Evolutionary conservation across 441 rosid genomes (phyloP), one percentile per base, ranked within the genome.

Genomic region (Raphanus hybrid): DNA sequence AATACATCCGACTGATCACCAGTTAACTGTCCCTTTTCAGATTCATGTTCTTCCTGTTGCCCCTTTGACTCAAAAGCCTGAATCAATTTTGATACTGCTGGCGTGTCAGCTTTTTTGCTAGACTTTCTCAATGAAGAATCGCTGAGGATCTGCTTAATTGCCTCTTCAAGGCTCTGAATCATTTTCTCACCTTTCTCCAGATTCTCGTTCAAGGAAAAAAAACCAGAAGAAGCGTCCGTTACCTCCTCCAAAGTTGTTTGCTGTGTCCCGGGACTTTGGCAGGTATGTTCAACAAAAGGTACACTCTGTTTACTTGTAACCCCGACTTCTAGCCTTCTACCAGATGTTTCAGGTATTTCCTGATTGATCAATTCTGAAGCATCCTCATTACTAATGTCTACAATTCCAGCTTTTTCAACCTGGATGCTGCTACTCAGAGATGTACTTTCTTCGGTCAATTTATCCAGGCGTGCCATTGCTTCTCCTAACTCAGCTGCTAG

Each of bases 1-100:
- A 78, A 87, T 58, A 81, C 64, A 5, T 80, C 73, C 50, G 85
- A 80, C 70, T 55, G 84, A 75, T 84, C 85, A 75, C 82, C 91
- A 4, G 77, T 77, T 55, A 76, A 54, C 70, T 73, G 75, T 63
- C 68, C 72, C 32, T 82, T 89, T 80, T 83, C 92, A 64, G 82
- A 84, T 77, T 86, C 95, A 3, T 78, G 82, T 68, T 94, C 97
- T 68, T 89, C 93, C 59, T 45, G 59, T 45, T 85, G 91, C 77
- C 70, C 68, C 88, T 87, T 92, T 37, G 90, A 85, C 88, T 94
- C 99, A 48, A 94, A 94, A 68, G 97, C 91, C 75, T 88, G 91
- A 85, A 96, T 94, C 82, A 96, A 76, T 85, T 89, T 90, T 11
- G 98, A 94, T 64, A 92, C 89, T 43, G 74, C 90, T 69, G 92